A percentile compares a stretch with the other conserved stretches of the same genome.
Evolutionary conservation across 1,284 basidiomycete species (phyloP).

Genomic region (Austroboletus novae-zelandiae): DNA sequence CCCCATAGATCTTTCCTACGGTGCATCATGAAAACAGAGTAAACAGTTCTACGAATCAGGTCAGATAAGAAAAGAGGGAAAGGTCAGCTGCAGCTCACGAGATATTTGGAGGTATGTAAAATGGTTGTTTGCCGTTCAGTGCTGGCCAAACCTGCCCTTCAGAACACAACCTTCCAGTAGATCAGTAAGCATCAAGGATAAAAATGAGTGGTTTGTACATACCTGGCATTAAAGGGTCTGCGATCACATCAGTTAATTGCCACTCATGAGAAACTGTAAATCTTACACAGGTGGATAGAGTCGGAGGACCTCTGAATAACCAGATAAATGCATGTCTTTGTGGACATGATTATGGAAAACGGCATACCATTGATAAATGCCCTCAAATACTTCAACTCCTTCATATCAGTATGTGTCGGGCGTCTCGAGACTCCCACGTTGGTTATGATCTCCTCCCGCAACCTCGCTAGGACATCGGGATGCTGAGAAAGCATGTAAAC

Average conservation of each 20-base stretch:
- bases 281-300: conserved; percentile 1
- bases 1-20: conserved; percentile 38
- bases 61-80: background rate
- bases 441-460: conserved; percentile 52
- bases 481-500: conserved; percentile 56
- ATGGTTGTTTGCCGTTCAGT: conserved; percentile 30
- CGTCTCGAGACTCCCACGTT: conserved; percentile 41
- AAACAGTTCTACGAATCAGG: conserved; percentile 16
- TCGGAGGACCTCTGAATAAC: conserved; percentile 49
- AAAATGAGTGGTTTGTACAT: too few species aligned
- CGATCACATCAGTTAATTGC: background rate
- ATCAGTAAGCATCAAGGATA: background rate
- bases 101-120: conserved; percentile 38
- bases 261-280: background rate
- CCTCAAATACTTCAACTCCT: conserved; percentile 53
- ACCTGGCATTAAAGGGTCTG: background rate
- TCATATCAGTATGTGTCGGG: conserved; percentile 52
- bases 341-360: background rate
- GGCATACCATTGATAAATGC: conserved; percentile 57
- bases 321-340: background rate
- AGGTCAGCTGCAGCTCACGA: conserved; percentile 32
- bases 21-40: conserved; percentile 35
- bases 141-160: conserved; percentile 43
- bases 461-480: conserved; percentile 41
- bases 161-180: conserved; percentile 39